Evolutionary conservation across 2,329 filamentous ascomycete species (phyloP).

Genomic region (Hypoxylon sp.): DNA sequence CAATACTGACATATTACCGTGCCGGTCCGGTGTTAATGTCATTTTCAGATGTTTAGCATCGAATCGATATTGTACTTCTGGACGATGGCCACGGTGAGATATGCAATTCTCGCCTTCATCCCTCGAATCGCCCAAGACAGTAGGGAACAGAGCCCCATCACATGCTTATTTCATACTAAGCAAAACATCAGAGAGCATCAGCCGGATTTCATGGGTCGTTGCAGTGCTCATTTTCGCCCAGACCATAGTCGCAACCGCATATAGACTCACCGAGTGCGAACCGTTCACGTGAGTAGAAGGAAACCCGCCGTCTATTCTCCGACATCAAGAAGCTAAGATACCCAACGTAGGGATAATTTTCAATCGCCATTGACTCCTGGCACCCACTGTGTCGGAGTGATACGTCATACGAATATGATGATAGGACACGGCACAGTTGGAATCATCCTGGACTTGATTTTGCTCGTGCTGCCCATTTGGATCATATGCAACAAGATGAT

Average conservation of each 20-base stretch:
- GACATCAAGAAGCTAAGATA: neutral
- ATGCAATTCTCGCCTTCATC: conserved; percentile 53
- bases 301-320: neutral
- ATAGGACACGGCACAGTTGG: conserved; percentile 50
- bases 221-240: conserved; percentile 30
- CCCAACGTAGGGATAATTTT: conserved; percentile 39
- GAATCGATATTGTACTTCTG: conserved; percentile 50
- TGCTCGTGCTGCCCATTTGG: conserved; percentile 54
- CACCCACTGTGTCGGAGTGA: conserved; percentile 45
- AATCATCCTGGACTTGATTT: conserved; percentile 51
- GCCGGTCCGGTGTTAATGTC: conserved; percentile 18
- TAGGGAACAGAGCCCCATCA: conserved; percentile 37
- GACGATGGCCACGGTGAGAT: conserved; percentile 49
- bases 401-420: conserved; percentile 50
- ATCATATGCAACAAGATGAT: conserved; percentile 54
- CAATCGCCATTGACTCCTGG: conserved; percentile 34
- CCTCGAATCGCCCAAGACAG: conserved; percentile 52
- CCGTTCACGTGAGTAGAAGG: conserved; percentile 20
- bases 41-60: conserved; percentile 35
- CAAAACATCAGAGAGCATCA: conserved; percentile 21
- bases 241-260: conserved; percentile 33
- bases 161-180: conserved; percentile 10
- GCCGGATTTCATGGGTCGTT: conserved; percentile 18
- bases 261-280: conserved; percentile 33
- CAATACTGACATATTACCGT: too few relatives aligned